Evolutionary conservation across 176 grass and related monocot genomes (phyloP).

Genomic region (Elaeis guineensis): DNA sequence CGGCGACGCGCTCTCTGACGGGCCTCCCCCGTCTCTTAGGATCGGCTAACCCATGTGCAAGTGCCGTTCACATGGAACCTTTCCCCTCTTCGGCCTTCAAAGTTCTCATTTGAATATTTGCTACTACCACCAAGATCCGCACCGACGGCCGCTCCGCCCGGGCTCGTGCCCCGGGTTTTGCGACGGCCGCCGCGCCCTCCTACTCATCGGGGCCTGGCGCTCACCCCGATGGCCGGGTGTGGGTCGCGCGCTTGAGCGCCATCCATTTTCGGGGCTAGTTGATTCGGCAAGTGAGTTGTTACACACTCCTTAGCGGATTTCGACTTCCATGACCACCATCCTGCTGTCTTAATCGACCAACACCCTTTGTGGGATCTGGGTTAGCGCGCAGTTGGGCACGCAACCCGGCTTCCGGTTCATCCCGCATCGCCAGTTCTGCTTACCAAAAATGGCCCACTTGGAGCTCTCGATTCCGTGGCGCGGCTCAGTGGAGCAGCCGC

Average conservation of each 20-base stretch:
- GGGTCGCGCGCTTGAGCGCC: no score
- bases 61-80: conserved; percentile 77
- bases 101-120: conserved; percentile 69
- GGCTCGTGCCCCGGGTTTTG: conserved; percentile 32
- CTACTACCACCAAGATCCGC: conserved; percentile 63
- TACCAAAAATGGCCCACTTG: conserved; percentile 14
- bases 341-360: no score
- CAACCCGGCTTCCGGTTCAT: conserved; percentile 33
- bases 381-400: no score
- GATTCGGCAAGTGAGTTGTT: no score
- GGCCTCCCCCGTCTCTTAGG: conserved; percentile 45
- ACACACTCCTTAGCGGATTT: no score
- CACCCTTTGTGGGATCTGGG: no score
- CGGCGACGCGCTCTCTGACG: conserved; percentile 2
- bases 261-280: no score
- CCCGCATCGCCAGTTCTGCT: conserved; percentile 25
- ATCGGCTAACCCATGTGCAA: conserved; percentile 67
- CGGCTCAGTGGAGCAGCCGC: conserved; percentile 8
- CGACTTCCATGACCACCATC: no score
- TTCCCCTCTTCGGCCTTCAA: conserved; percentile 57
- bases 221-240: no score
- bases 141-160: conserved; percentile 44
- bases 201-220: no score
- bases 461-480: conserved; percentile 8
- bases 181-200: conserved; percentile 23